Evolutionary conservation across 805 yeast genomes (phyloP), one percentile per base, ranked within the genome.

Genomic region (Metschnikowia noctiluminum): DNA sequence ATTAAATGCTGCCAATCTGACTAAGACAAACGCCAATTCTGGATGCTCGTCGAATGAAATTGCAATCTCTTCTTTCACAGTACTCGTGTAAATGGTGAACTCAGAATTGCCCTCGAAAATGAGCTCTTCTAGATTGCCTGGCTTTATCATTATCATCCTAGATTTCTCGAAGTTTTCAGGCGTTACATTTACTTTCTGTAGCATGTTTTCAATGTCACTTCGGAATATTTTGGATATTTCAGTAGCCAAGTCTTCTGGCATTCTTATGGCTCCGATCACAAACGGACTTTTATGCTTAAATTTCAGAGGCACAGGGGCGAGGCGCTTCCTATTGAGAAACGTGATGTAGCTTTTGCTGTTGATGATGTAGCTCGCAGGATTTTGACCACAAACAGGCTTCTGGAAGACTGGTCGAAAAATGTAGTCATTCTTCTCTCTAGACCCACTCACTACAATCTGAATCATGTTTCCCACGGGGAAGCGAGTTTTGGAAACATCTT

Each of bases 391-490:
- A 10, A 16, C 38, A n/a, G 55, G 57, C 28, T 53, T 53, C 7
- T 51, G 45, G 9, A 61, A 39, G 28, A 59, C 57, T 2, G 66
- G 66, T 7, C 38, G 38, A n/a, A 62, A 38, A 38, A 35, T 21
- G 37, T 52, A 39, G 3, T 42, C 16, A 21, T 26, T 35, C 11
- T 27, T 35, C 15, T 28, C 45, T 13, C 38, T 42, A 30, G 42
- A 13, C 30, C 41, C 46, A 28, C 52, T 45, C 7, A 54, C 56
- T 4, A 58, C 47, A 9, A 62, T 28, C 49, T 58, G 59, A 1
- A 63, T 48, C 56, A 65, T 51, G 43, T 54, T 56, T 10, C 73
- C 72, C 26, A 49, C 57, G 5, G 73, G 69, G 45, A 62, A 68
- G 38, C 66, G 53, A 14, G 21, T 16, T 30, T 50, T 50, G 13